A percentile compares a stretch with the other conserved stretches of the same genome.
Evolutionary conservation across 1,139 yeast species (phyloP).

Genomic region (Suhomyces kunorum): DNA sequence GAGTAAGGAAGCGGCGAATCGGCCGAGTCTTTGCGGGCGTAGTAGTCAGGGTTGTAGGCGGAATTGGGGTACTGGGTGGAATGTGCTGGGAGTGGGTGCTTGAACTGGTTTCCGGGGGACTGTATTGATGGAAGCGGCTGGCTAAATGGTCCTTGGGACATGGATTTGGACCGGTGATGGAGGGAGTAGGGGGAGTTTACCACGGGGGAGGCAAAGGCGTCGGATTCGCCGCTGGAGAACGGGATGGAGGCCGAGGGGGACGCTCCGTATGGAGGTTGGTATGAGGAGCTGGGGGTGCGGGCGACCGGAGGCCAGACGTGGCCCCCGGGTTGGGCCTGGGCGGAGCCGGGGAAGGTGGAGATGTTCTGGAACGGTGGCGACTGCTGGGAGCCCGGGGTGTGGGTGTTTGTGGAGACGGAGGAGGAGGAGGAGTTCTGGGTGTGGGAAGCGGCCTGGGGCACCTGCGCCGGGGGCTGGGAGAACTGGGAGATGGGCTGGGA

Average conservation of each 20-base stretch:
- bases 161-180: slow-evolving; percentile 1
- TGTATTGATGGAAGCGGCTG: neutral
- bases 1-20: no score
- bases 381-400: neutral
- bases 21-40: neutral
- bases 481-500: neutral
- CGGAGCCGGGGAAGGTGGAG: neutral
- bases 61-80: neutral
- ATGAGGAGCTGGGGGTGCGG: neutral
- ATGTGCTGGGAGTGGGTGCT: slow-evolving; percentile 6
- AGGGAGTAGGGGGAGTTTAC: slow-evolving; percentile 2
- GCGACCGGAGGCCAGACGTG: neutral
- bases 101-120: slow-evolving; percentile 4
- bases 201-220: neutral
- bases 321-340: neutral
- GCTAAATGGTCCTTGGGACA: neutral
- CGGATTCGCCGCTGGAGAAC: neutral
- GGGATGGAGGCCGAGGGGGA: neutral
- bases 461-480: no score
- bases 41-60: neutral
- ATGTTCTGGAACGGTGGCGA: neutral
- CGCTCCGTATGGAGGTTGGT: neutral
- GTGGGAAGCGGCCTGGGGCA: no score
- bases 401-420: no score
- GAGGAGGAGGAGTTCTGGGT: neutral